Base-by-base conservation (phyloP, 331 rosid species). In the Rosa hybrid region DNA sequence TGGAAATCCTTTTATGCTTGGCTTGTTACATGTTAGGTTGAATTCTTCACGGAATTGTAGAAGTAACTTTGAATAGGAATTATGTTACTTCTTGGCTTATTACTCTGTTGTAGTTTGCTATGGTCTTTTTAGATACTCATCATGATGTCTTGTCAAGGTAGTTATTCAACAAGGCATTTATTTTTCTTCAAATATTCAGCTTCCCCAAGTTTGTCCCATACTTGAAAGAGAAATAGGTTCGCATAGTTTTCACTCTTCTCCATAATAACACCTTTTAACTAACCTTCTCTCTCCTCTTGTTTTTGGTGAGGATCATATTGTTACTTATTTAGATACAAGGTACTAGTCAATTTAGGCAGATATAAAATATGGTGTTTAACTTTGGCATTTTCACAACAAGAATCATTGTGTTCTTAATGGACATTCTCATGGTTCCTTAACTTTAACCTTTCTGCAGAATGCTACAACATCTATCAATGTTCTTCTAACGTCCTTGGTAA, bases 111-210 rank as follows among this genome's bases (percentile, higher is more conserved):
- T 7, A 20, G 64, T 57, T n/a, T 57, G 2, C 64, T 57, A 56
- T n/a, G 13, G 46, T 21, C 45, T 25, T 76, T 60, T 68, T 14
- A 4, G 20, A 27, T 17, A 11, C 48, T 48, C 48, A 46, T 48
- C 48, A 46, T 48, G 21, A 44, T 38, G 25, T 45, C 30, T 76
- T 60, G 30, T 60, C 59, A 76, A 76, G 51, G 70, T 44, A 23
- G 70, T 76, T 44, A 76, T 46, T n/a, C 20, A 62, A 76, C 71
- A 62, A 76, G 71, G 12, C n/a, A 44, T 44, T 16, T 57, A 49
- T 23, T 60, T 45, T 62, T 46, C 80, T 76, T 76, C 71, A 76
- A 51, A 59, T n/a, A 60, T n/a, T 76, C 71, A 60, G 34, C 71
- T 76, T 76, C 48, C 51, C 1, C 8, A 6, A 12, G 75, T 39